A percentile compares a stretch with the other conserved stretches of the same genome.
Conservation (phyloP, 2,329 filamentous ascomycete species). For the Fusarium sp. region DNA sequence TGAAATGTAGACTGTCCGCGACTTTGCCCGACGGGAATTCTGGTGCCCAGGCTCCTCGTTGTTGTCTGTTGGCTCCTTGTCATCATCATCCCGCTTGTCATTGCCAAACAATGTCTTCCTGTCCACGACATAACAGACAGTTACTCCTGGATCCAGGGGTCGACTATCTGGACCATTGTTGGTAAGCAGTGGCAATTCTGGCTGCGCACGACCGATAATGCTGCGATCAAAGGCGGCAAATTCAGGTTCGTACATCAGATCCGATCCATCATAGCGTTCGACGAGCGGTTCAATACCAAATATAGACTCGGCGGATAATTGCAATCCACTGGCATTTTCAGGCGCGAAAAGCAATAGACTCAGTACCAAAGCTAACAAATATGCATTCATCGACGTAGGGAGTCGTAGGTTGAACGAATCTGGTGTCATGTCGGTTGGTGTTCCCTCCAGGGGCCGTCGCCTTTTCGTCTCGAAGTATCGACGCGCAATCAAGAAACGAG, state of each 20-base stretch:
- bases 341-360: constrained; percentile 68
- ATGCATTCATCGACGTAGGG: constrained; percentile 70
- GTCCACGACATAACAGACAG: constrained; percentile 55
- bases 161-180: constrained; percentile 71
- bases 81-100: constrained; percentile 25
- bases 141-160: constrained; percentile 70
- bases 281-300: constrained; percentile 26
- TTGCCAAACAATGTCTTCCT: constrained; percentile 44
- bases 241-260: constrained; percentile 63
- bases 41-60: constrained; percentile 18
- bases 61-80: constrained; percentile 16
- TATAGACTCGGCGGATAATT: constrained; percentile 46
- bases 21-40: constrained; percentile 45
- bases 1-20: constrained; percentile 75
- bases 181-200: constrained; percentile 57
- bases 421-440: constrained; percentile 63
- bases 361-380: constrained; percentile 61
- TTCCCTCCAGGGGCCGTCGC: constrained; percentile 54
- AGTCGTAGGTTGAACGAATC: constrained; percentile 77
- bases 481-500: constrained; percentile 19
- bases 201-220: constrained; percentile 69
- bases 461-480: constrained; percentile 25
- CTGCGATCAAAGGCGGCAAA: constrained; percentile 69
- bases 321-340: constrained; percentile 69
- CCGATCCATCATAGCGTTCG: constrained; percentile 26